Evolutionary conservation across 768 basidiomycete species (phyloP), one percentile per base, ranked within the genome.

Genomic region (Rhodotorula diobovata): DNA sequence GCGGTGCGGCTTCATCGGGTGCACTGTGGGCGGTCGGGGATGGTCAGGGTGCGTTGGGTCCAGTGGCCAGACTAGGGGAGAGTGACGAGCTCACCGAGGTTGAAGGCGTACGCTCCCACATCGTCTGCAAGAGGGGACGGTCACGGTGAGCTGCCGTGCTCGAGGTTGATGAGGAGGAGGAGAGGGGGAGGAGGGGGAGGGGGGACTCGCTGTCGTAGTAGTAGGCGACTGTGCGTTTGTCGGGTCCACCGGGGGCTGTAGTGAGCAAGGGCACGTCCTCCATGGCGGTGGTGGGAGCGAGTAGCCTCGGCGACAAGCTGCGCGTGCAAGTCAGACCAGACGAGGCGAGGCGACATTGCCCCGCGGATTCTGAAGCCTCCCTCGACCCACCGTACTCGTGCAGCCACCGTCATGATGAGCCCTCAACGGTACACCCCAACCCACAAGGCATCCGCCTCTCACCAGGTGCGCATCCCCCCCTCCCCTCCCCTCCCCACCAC

Each of bases 1-100:
- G 48, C 95, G 84, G 79, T 95, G 92, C 0, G 95, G 95, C 81
- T 97, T 96, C 92, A 97, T 96, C 58, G 90, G 90, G 76, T 96
- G 94, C 6, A 89, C 89, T 62, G 89, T 0, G 15, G 30, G 25
- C 8, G 23, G n/a, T 2, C 8, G 25, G 53, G 7, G 57, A n/a
- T 37, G 39, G 41, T 41, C 7, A 25, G 23, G 35, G 23, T 23
- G 43, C 41, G 43, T 20, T 12, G 12, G 23, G 28, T 11, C 15
- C 2, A 34, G 6, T 43, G 6, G 41, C 14, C 14, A 18, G 41
- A 43, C 8, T 35, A 23, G 2, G 30, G 35, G 8, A 4, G 48
- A 30, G 2, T 0, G 14, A 20, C 7, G 35, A 23, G n/a, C 64
- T 30, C 21, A 73, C 72, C 72, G 35, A 75, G 60, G 64, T 71